Evolutionary conservation across 148 eudicot genomes (phyloP).

Genomic region (Persicaria tinctoria): DNA sequence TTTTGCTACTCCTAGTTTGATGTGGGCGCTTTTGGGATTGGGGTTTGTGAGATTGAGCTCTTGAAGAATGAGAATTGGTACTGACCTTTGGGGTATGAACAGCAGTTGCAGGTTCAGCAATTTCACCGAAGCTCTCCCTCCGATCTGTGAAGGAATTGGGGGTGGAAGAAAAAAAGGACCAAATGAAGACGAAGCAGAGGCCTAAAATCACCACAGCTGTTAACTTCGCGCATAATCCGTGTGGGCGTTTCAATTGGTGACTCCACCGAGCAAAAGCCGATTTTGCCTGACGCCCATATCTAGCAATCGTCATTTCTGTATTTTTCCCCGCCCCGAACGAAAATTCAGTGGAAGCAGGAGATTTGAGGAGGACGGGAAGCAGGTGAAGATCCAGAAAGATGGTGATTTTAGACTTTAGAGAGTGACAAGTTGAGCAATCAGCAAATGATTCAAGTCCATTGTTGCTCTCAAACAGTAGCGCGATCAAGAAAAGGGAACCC

Average conservation of each 20-base stretch:
- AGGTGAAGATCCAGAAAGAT: background rate
- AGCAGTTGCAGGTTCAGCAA: constrained; percentile 42
- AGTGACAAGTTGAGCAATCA: background rate
- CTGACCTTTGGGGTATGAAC: constrained; percentile 1
- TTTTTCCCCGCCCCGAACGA: background rate
- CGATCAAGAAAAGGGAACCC: no score
- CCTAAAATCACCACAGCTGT: constrained; percentile 68
- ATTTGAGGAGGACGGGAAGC: background rate
- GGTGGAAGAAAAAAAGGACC: constrained; percentile 74
- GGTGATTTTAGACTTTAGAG: background rate
- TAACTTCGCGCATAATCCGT: constrained; percentile 61
- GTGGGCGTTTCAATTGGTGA: constrained; percentile 55
- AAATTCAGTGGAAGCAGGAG: background rate
- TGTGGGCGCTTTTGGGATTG: constrained; percentile 12
- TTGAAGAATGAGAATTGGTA: constrained; percentile 10
- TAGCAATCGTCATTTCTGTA: constrained; percentile 46
- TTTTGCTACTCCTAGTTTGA: constrained; percentile 10
- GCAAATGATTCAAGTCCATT: background rate
- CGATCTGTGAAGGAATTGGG: constrained; percentile 48
- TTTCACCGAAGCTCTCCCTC: constrained; percentile 69
- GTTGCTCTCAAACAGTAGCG: background rate
- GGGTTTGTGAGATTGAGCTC: constrained; percentile 14
- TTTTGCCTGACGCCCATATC: constrained; percentile 56
- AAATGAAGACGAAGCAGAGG: constrained; percentile 68
- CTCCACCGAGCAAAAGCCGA: constrained; percentile 48